Conservation (phyloP, 768 basidiomycete genomes). For the Coprinopsis strossmayeri region DNA sequence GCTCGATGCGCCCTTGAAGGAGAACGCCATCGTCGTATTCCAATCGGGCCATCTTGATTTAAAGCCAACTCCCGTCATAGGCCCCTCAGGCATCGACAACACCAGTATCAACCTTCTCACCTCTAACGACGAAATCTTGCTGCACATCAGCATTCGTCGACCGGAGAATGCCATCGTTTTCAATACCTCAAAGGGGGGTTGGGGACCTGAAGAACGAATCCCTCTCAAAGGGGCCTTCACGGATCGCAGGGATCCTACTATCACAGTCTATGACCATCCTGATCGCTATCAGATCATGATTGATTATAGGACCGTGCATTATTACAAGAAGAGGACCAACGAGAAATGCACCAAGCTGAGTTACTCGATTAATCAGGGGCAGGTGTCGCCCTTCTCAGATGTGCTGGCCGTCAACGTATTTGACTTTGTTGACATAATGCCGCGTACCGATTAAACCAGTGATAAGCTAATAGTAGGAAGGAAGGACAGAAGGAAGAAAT, state of each 20-base stretch:
- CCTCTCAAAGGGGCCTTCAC: constrained; percentile 3
- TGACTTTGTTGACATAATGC: not conserved
- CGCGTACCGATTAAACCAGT: not conserved
- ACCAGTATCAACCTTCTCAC: constrained; percentile 6
- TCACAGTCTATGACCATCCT: constrained; percentile 11
- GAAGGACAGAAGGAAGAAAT: no score
- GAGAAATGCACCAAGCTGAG: not conserved
- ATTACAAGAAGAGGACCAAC: constrained; percentile 10
- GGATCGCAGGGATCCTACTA: constrained; percentile 1
- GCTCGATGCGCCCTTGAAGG: constrained; percentile 1
- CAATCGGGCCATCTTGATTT: constrained; percentile 9
- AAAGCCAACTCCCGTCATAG: not conserved
- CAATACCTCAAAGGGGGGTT: not conserved
- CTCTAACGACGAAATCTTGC: constrained; percentile 3
- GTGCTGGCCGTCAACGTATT: not conserved
- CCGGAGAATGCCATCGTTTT: constrained; percentile 10
- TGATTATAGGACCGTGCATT: constrained; percentile 10
- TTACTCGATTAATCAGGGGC: not conserved
- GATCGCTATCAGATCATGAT: constrained; percentile 12
- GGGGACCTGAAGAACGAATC: constrained; percentile 10
- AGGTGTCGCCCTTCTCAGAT: constrained; percentile 8
- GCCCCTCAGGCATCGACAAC: not conserved
- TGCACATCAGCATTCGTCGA: constrained; percentile 10
- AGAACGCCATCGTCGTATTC: constrained; percentile 11
- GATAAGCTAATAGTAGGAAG: no score